Base-by-base conservation (phyloP, 305 asterid species). In the Rubia peregrina region DNA sequence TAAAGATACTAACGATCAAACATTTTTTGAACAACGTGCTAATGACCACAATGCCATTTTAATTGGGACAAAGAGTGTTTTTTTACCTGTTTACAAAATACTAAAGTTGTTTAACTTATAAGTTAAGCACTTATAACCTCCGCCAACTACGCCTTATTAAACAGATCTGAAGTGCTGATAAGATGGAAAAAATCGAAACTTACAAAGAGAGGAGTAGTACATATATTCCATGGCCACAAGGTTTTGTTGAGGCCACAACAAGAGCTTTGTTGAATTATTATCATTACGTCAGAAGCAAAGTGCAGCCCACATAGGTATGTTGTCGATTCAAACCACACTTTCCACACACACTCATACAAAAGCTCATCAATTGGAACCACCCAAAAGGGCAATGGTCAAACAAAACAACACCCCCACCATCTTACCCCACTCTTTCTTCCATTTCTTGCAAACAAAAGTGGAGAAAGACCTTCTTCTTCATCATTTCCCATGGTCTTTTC, bases 361-460 rank as follows among this genome's bases (percentile, higher is more conserved):
- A 62, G 26, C 26, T 24, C 26, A 24, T 24, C 44, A 8, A 42
- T 14, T 36, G 36, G 16, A 42, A 22, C 30, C 7, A 36, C 71
- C 56, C 57, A 69, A 67, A 62, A 63, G 74, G 30, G 55, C 11
- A 43, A 44, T 67, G 79, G 80, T 73, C 73, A 78, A 75, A 67
- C 71, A 67, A 72, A 75, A 73, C 67, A 24, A 10, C 22, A 57
- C 26, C 61, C 61, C 33, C 61, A 19, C 26, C 61, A 14, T 19
- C 2, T 26, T 43, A 74, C 74, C 71, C 64, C 71, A 53, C 57
- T 33, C n/a, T 68, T 17, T 41, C 51, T 72, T 17, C 19, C 51
- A 61, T 72, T 59, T 59, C 38, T 59, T 22, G 6, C 63, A 59
- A 22, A 21, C 36, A 59, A 21, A 22, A 19, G 38, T 59, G 21